phyloP scores from a whole-genome alignment of 2,329 filamentous ascomycete species.

The Cryphonectria naterciae region DNA sequence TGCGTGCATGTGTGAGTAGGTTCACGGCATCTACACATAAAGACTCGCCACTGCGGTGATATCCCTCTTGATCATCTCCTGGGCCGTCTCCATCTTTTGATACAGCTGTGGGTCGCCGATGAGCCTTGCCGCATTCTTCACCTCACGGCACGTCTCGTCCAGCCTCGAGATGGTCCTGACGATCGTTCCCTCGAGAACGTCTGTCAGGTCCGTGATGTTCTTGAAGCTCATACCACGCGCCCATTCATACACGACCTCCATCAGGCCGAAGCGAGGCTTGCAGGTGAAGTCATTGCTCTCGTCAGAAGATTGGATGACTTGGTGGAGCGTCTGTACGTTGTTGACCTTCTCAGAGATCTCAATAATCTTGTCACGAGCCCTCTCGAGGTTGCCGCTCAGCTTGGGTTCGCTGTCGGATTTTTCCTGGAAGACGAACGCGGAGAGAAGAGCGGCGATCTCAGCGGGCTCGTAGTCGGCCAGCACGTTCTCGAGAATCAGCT shows the following conservation, averaged over 20 bases:
- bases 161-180: constrained; percentile 91
- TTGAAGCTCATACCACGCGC: constrained; percentile 97
- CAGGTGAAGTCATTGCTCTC: constrained; percentile 92
- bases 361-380: constrained; percentile 83
- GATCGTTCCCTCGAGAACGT: constrained; percentile 96
- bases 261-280: constrained; percentile 85
- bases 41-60: constrained; percentile 88
- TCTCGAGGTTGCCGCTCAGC: constrained; percentile 79
- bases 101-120: constrained; percentile 93
- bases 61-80: constrained; percentile 97
- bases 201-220: constrained; percentile 93
- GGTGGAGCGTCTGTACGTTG: constrained; percentile 82
- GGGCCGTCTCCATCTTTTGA: constrained; percentile 94
- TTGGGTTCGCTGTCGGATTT: constrained; percentile 84
- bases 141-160: constrained; percentile 95
- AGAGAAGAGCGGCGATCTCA: constrained; percentile 92
- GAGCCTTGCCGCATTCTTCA: constrained; percentile 94
- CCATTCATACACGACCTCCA: constrained; percentile 99
- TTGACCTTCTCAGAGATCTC: constrained; percentile 93
- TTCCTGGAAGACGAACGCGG: constrained; percentile 96
- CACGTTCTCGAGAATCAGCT: constrained; percentile 95
- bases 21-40: constrained; percentile 67
- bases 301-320: constrained; percentile 88
- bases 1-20: background rate
- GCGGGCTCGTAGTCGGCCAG: constrained; percentile 93